Evolutionary conservation across 164 flowering plant genomes (phyloP), one percentile per base, ranked within the genome.

Genomic region (Dillenia turbinata): DNA sequence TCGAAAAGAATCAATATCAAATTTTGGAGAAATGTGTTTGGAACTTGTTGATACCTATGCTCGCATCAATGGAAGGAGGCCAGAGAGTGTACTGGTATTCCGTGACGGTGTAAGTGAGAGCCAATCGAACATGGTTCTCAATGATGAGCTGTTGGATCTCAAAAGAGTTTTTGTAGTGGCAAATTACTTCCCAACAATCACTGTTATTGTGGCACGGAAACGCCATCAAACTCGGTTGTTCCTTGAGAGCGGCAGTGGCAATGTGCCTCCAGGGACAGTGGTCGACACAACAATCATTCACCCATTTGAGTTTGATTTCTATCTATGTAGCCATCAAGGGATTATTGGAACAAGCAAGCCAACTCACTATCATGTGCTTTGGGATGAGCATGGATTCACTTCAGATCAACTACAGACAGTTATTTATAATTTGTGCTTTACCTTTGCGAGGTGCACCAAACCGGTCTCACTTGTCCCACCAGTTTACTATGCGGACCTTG

Each of bases 21-120:
- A 78, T 26, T 81, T 87, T 67, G 92, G 89, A 12, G 73, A 71
- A 1, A 85, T 85, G 72, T 87, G 93, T 59, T 24, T 65, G 56
- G 97, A 89, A 51, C 87, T 92, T 57, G 56, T 83, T 51, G 63
- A 73, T 7, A 54, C 77, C 16, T 87, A 80, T 70, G 81, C 69
- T 8, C 51, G 58, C 12, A 15, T 66, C 33, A 89, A 83, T 57
- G 55, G 57, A 26, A 73, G 65, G 10, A 74, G 55, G 69, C 96
- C 96, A 0, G 65, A 61, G 8, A 87, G 77, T 54, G 83, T 91
- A 47, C 71, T 91, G 44, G 51, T 91, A 1, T 91, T 91, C 44
- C 87, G 96, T 24, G 96, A 89, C 77, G 97, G 96, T 3, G 97
- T 91, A 0, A 84, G 96, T 69, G 96, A 91, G 13, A 67, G 79